Evolutionary conservation across 345 rosid species (phyloP).

Genomic region (Eucalyptus cloeziana): DNA sequence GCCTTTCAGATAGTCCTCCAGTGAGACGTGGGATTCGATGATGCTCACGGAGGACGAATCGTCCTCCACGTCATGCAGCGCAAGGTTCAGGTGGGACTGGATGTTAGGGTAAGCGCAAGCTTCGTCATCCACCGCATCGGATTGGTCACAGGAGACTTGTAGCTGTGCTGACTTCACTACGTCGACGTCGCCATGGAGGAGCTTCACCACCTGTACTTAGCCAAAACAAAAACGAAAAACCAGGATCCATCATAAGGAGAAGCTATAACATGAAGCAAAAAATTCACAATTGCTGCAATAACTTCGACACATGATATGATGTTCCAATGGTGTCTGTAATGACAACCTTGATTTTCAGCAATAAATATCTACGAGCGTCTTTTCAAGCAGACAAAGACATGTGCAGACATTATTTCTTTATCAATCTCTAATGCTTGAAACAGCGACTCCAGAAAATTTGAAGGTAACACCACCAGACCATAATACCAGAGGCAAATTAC

Average conservation of each 20-base stretch:
- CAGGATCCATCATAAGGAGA: background rate
- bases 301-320: background rate
- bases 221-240: background rate
- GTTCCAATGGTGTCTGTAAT: background rate
- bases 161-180: constrained; percentile 42
- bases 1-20: constrained; percentile 84
- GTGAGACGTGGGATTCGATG: constrained; percentile 48
- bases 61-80: constrained; percentile 64
- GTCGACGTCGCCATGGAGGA: constrained; percentile 54
- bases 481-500: background rate
- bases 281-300: background rate
- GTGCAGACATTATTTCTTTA: background rate
- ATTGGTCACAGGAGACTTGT: constrained; percentile 36
- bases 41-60: constrained; percentile 64
- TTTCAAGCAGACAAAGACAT: background rate
- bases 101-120: constrained; percentile 36
- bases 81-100: constrained; percentile 77
- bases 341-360: background rate
- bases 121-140: constrained; percentile 41
- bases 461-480: background rate
- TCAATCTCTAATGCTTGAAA: background rate
- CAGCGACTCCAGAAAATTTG: background rate
- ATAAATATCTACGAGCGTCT: background rate
- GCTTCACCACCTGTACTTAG: constrained; percentile 48
- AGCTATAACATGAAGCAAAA: background rate